Base-by-base conservation (phyloP, 2,329 filamentous ascomycete genomes). In the Ophiostoma montium region DNA sequence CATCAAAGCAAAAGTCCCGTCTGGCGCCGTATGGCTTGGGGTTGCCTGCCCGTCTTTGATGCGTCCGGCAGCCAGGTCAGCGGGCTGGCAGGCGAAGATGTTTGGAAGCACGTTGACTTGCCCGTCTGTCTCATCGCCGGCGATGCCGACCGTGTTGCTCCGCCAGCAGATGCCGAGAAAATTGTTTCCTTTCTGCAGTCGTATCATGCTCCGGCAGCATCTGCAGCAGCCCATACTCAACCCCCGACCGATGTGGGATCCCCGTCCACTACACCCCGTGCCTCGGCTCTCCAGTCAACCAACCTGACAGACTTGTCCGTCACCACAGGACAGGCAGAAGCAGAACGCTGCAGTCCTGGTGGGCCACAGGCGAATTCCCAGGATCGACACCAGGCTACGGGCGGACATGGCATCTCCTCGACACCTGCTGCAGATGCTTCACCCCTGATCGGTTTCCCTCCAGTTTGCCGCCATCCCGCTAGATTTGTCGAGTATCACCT, bases 71-170 rank as follows among this genome's bases (percentile, higher is more conserved):
- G 70, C 23, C 64, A 76, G 1, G 60, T 62, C 9, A 78, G 80
- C 3, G 86, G 86, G 1, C 63, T 94, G 9, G 82, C 87, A 2
- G 81, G 83, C 0, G 64, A 74, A 53, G 72, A 81, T 6, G 67
- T 79, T 1, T 96, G 92, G 92, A 70, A 72, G 21, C 78, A 76
- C 8, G 68, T 95, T 13, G 64, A 78, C 16, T 69, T 85, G 1
- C 89, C 90, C 0, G 70, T 95, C 3, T 84, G 86, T 54, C 71
- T 96, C 2, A 74, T 94, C 42, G 86, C 78, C 13, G 90, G 85
- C 19, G 81, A 86, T 58, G 71, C 76, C 7, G 92, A 98, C 59
- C 70, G 72, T 9, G 69, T 95, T 31, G 90, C 86, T 0, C 55
- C 33, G 51, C 50, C 38, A 56, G 57, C 47, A 18, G 63, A 66